Conservation (phyloP, 495 filamentous ascomycete species). For the Lichina pygmaea region DNA sequence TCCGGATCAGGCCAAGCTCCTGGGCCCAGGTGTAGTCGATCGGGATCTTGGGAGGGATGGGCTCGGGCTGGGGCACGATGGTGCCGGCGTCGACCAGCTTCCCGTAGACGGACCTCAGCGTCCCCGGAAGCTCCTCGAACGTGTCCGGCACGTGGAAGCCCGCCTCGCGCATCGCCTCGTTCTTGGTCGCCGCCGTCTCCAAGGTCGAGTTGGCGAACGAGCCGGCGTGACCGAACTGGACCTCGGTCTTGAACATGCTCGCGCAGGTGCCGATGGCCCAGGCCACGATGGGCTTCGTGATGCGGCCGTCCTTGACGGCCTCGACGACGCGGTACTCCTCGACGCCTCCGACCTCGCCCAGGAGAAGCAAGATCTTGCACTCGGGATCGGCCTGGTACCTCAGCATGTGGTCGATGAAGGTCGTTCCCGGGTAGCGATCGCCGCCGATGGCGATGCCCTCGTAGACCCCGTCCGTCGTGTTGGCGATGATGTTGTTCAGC, state of each 20-base stretch:
- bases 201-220: constrained; percentile 97
- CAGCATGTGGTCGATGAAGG: constrained; percentile 94
- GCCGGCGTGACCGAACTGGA: constrained; percentile 97
- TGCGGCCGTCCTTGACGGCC: constrained; percentile 74
- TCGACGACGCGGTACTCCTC: constrained; percentile 99
- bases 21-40: constrained; percentile 99
- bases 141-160: constrained; percentile 87
- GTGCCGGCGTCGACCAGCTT: constrained; percentile 56
- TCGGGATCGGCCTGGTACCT: constrained; percentile 85
- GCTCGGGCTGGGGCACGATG: constrained; percentile 68
- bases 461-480: constrained; percentile 89
- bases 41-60: constrained; percentile 89
- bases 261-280: constrained; percentile 99
- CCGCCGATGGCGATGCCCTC: constrained; percentile 98
- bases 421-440: constrained; percentile 94
- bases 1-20: constrained; percentile 96
- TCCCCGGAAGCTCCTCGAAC: constrained; percentile 75
- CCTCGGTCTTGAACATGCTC: constrained; percentile 99
- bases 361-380: constrained; percentile 86
- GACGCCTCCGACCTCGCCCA: constrained; percentile 97
- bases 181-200: constrained; percentile 89
- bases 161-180: constrained; percentile 82
- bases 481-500: constrained; percentile 95
- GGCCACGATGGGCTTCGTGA: constrained; percentile 94
- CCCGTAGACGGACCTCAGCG: constrained; percentile 58